Percentiles rank a stretch among this genome's conserved stretches.
Evolutionary conservation across 345 rosid genomes (phyloP).

Genomic region (Sonneratia caseolaris): DNA sequence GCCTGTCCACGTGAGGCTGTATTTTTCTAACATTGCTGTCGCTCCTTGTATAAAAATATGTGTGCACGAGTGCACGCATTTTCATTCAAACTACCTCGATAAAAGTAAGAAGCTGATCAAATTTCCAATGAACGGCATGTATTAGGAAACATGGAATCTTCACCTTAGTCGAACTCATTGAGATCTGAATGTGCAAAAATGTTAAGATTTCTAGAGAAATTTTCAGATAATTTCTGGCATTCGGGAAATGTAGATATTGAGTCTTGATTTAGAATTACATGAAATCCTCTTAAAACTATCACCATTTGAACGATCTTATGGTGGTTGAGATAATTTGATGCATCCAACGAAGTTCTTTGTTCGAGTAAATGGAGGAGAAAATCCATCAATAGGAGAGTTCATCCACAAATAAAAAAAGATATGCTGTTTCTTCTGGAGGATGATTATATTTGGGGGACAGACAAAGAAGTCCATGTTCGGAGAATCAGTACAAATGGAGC

Average conservation of each 20-base stretch:
- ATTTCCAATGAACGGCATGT: neutral
- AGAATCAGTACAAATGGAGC: neutral
- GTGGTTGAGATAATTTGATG: no score
- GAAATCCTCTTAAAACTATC: no score
- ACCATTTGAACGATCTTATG: no score
- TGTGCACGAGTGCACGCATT: constrained; percentile 7
- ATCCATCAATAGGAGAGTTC: no score
- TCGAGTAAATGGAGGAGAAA: no score
- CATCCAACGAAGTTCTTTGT: no score
- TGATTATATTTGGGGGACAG: neutral
- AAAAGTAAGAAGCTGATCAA: neutral
- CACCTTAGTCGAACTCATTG: neutral
- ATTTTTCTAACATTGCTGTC: constrained; percentile 3
- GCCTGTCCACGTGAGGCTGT: constrained; percentile 40
- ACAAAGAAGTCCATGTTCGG: neutral
- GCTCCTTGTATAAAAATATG: constrained; percentile 13
- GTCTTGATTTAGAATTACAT: no score
- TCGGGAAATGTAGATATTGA: no score
- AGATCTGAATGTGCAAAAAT: neutral
- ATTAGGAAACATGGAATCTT: neutral
- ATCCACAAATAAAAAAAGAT: neutral
- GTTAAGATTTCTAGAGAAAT: neutral
- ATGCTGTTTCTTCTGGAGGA: no score
- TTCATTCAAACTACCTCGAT: neutral
- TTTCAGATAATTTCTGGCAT: no score